Base-by-base conservation (phyloP, 331 rosid genomes). In the Acacia concinna region DNA sequence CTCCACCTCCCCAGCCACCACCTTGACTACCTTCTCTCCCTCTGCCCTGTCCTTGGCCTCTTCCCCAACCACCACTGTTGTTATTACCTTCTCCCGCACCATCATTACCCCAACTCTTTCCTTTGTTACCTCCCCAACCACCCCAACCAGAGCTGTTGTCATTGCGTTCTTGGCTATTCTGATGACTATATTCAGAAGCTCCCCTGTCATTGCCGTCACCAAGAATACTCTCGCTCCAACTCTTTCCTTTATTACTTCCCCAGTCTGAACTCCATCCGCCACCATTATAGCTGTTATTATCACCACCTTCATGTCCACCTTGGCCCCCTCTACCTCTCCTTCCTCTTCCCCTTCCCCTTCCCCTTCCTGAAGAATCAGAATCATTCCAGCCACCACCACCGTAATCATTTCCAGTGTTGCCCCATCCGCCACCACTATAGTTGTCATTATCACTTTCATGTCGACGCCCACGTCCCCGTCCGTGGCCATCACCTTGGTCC, bases 101-200 rank as follows among this genome's bases (percentile, higher is more conserved):
- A 49, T 60, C 67, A n/a, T 54, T 68, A 37, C 79, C 75, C 84
- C 86, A 79, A 46, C 67, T 18, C 34, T 78, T 76, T n/a, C 72
- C 72, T 37, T 67, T 67, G 15, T 38, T 23, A 21, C 34, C 28
- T 62, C 68, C 68, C 68, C 68, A 14, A 30, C 40, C 18, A 60
- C 64, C 64, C 64, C 64, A 56, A 21, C 35, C 35, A 27, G 34
- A 59, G 20, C 8, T 60, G 21, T 60, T 28, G 1, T 60, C 67
- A 28, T 28, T 28, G n/a, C 31, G 31, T 21, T 56, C 63, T 56
- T 9, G n/a, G 47, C 67, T 35, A 13, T 25, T 57, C 66, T 30
- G 32, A 40, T 65, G 30, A 32, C 31, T 34, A 6, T 5, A 47
- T 4, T 52, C 34, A 8, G 54, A 6, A 28, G 35, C 44, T 59